phyloP scores from a whole-genome alignment of 805 yeast species.

The Pichia eremophila region DNA sequence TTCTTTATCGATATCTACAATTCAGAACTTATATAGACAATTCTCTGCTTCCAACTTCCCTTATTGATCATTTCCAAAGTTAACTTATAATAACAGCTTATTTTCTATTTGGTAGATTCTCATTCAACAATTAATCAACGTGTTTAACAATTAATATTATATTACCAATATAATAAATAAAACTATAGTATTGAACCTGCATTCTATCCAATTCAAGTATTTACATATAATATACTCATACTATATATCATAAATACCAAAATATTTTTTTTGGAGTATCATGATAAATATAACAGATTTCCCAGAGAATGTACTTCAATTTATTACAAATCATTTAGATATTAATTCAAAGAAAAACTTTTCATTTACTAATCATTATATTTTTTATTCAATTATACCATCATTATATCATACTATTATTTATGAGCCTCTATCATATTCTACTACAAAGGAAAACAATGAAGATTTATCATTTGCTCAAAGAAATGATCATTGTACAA shows the following conservation, averaged over 20 bases:
- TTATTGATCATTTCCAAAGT: too few species aligned
- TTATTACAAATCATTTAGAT: conserved; percentile 4
- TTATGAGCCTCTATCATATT: conserved; percentile 5
- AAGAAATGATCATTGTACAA: conserved; percentile 9
- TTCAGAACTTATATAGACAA: too few species aligned
- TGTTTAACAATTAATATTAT: too few species aligned
- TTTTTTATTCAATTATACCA: conserved; percentile 3
- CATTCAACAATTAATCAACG: too few species aligned
- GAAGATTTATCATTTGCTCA: not conserved
- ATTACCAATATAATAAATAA: too few species aligned
- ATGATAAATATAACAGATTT: conserved; percentile 14
- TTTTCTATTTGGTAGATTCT: too few species aligned
- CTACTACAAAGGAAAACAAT: not conserved
- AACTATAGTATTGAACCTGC: too few species aligned
- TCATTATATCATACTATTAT: conserved; percentile 9
- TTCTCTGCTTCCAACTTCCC: too few species aligned
- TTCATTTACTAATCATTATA: not conserved
- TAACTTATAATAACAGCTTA: too few species aligned
- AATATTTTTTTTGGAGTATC: not conserved
- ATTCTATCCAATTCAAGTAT: too few species aligned
- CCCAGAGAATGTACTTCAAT: conserved; percentile 8
- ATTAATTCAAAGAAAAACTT: conserved; percentile 4
- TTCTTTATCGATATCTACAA: too few species aligned
- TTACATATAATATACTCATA: not conserved
- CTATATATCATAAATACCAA: too few species aligned